Evolutionary conservation across 352 stramenopile species (phyloP).

Genomic region (Phytophthora agathidicida): DNA sequence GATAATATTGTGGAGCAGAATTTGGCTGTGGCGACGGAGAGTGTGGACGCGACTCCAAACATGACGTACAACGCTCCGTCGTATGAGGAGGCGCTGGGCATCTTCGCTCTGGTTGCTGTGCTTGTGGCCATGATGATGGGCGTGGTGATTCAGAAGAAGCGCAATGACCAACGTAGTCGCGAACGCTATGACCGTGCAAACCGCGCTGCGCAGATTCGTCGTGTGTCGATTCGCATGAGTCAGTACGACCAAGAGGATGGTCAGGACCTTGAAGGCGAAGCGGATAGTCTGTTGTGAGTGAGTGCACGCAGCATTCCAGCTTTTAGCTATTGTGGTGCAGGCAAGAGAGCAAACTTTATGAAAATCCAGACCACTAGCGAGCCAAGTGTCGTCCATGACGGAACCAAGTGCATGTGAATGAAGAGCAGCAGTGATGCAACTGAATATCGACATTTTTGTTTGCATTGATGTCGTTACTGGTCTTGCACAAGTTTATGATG

Average conservation of each 20-base stretch:
- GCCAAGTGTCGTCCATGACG: conserved; percentile 18
- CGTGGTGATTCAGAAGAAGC: conserved; percentile 61
- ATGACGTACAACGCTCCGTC: conserved; percentile 54
- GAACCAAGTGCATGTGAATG: conserved; percentile 16
- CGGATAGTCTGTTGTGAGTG: conserved; percentile 62
- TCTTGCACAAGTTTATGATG: neutral
- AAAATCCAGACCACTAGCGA: conserved; percentile 16
- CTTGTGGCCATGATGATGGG: conserved; percentile 70
- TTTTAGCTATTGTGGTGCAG: neutral
- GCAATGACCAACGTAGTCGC: conserved; percentile 60
- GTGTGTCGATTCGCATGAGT: conserved; percentile 78
- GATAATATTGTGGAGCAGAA: conserved; percentile 1
- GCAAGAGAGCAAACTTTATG: conserved; percentile 21
- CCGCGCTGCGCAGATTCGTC: conserved; percentile 69
- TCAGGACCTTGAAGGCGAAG: conserved; percentile 55
- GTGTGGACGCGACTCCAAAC: neutral
- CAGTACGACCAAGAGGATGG: conserved; percentile 50
- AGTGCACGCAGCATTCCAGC: conserved; percentile 2
- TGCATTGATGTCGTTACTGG: conserved; percentile 13
- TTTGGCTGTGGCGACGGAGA: conserved; percentile 13
- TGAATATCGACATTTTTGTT: conserved; percentile 34
- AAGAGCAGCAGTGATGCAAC: conserved; percentile 19
- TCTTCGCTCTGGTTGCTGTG: conserved; percentile 58
- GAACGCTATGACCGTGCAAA: conserved; percentile 64
- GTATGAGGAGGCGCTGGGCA: conserved; percentile 62